Base-by-base conservation (phyloP, 2,329 filamentous ascomycete genomes). In the Corinectria fuckeliana region DNA sequence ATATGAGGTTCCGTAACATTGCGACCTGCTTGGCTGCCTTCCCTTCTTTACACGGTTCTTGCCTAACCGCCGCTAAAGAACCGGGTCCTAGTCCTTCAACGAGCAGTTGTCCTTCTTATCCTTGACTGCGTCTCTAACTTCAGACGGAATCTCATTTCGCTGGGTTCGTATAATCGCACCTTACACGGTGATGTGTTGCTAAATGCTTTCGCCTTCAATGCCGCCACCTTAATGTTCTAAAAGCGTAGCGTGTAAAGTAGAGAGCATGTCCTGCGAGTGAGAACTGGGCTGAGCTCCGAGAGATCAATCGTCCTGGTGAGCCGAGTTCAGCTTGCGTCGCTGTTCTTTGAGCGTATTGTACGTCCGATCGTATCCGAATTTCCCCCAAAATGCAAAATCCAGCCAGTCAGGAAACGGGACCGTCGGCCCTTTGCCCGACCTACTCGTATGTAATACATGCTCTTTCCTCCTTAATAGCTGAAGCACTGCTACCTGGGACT, bases 331-430 rank as follows among this genome's bases (percentile, higher is more conserved):
- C 26, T 36, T 49, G 45, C 45, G 45, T 49, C 45, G 45, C 45
- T 48, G 44, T 48, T 49, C 45, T 36, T 49, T 11, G 45, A 49
- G 45, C 16, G 45, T 49, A 13, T 49, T 49, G 4, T 16, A 16
- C 26, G 45, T 49, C 10, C 45, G 45, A 49, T 49, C 45, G 45
- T 49, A 34, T 49, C 45, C 45, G 45, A 49, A 49, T 49, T 49
- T 49, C 34, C 20, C 45, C 45, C 45, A 49, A 49, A 49, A 49
- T 16, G 45, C 28, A 34, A 49, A 49, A 49, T 36, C 5, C 10
- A 23, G 32, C 20, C 10, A 49, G 45, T 50, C 8, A 10, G 30
- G 38, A 30, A 38, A 38, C 14, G 49, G 14, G 18, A 51, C 42
- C 5, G 13, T 51, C 49, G 49, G 42, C 36, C 21, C 42, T 51